Percentiles rank a stretch among this genome's conserved stretches.
These are phyloP conservation scores for Ogataea chonburiensis DNA, from an alignment of 805 yeast species.

Conservation along the genomic window DNA sequence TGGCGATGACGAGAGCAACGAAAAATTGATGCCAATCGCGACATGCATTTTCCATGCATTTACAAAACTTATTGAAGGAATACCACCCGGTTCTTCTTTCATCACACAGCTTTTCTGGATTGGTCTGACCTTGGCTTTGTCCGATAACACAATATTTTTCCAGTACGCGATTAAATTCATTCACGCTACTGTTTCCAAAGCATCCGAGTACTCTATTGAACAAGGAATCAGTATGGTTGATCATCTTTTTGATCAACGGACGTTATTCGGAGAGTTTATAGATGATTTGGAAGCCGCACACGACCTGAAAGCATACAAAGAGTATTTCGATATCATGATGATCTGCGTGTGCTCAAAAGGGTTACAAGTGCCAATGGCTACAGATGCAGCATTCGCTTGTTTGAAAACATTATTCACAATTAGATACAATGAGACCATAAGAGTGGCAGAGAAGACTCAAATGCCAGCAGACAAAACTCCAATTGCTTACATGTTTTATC, in stretches of 20 bases:
- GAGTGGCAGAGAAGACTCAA: slow-evolving; percentile 8
- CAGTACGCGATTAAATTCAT: slow-evolving; percentile 37
- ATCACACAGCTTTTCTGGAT: slow-evolving; percentile 52
- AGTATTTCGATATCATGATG: slow-evolving; percentile 53
- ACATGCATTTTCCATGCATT: slow-evolving; percentile 45
- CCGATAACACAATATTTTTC: slow-evolving; percentile 30
- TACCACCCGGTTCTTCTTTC: slow-evolving; percentile 44
- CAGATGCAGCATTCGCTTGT: slow-evolving; percentile 46
- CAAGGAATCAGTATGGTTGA: slow-evolving; percentile 31
- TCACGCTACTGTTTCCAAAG: slow-evolving; percentile 35
- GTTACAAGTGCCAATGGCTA: slow-evolving; percentile 54
- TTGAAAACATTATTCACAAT: slow-evolving; percentile 43
- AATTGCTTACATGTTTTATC: slow-evolving; percentile 33
- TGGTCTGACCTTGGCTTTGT: slow-evolving; percentile 25
- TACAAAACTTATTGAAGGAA: slow-evolving; percentile 48
- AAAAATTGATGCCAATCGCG: slow-evolving; percentile 29
- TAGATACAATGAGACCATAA: slow-evolving; percentile 38
- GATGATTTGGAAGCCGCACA: slow-evolving; percentile 42
- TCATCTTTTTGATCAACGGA: slow-evolving; percentile 32
- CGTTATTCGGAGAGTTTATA: slow-evolving; percentile 42
- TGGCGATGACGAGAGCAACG: slow-evolving; percentile 20
- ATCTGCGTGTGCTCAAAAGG: slow-evolving; percentile 54
- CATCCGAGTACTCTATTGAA: slow-evolving; percentile 33
- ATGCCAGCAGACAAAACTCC: slow-evolving; percentile 22
- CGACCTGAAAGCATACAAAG: slow-evolving; percentile 38